These are phyloP conservation scores for Inosperma sp. DNA, from an alignment of 768 basidiomycete species.

Conservation along the genomic window DNA sequence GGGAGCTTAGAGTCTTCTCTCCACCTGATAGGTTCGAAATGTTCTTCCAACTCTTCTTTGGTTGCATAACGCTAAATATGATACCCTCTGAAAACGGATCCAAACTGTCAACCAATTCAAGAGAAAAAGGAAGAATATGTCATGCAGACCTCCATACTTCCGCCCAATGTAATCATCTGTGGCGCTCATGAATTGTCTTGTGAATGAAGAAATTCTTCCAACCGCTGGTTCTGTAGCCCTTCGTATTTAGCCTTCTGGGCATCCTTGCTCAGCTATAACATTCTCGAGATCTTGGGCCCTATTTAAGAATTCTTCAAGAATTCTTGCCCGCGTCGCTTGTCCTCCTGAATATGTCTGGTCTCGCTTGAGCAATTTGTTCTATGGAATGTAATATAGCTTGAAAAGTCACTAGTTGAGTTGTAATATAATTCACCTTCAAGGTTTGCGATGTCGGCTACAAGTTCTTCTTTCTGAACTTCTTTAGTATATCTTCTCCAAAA, in stretches of 20 bases:
- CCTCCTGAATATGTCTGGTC: conserved; percentile 85
- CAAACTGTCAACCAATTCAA: conserved; percentile 95
- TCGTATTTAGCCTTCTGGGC: conserved; percentile 82
- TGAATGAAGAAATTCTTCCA: conserved; percentile 95
- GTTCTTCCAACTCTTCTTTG: conserved; percentile 99
- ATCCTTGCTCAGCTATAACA: conserved; percentile 71
- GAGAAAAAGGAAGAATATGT: no score
- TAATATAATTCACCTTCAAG: conserved; percentile 65
- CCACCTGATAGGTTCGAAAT: conserved; percentile 97
- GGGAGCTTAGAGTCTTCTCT: conserved; percentile 96
- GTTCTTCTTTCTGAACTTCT: conserved; percentile 62
- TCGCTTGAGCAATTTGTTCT: conserved; percentile 86
- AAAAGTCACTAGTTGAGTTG: conserved; percentile 3
- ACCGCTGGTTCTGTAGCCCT: conserved; percentile 74
- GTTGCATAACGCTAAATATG: conserved; percentile 98
- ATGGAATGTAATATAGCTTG: conserved; percentile 2
- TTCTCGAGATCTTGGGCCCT: conserved; percentile 84
- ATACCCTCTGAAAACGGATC: conserved; percentile 99
- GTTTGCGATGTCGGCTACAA: conserved; percentile 72
- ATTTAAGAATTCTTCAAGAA: no score
- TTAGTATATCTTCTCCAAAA: conserved; percentile 68
- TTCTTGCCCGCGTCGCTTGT: conserved; percentile 85
- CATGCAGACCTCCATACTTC: conserved; percentile 99
- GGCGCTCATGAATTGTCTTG: conserved; percentile 11
- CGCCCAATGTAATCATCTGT: conserved; percentile 98